A percentile compares a stretch with the other conserved stretches of the same genome.
Conservation (phyloP, 2,329 filamentous ascomycete species). For the Zasmidium citrigriseum region DNA sequence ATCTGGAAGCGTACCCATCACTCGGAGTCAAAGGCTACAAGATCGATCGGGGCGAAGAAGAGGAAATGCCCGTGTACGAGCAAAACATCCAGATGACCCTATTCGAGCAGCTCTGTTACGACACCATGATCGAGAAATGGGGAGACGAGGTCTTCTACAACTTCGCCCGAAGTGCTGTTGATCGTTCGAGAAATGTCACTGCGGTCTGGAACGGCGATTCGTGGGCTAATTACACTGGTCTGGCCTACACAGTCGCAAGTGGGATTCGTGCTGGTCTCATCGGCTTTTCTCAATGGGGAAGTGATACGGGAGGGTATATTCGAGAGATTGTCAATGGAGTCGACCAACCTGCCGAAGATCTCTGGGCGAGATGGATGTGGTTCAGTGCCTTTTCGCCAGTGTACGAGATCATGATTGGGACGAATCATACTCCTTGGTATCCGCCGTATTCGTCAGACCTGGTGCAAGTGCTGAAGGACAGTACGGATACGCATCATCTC, state of each 20-base stretch:
- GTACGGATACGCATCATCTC: constrained; percentile 34
- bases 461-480: constrained; percentile 34
- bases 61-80: constrained; percentile 40
- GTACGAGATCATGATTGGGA: too few relatives aligned
- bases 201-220: constrained; percentile 42
- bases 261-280: too few relatives aligned
- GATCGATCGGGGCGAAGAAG: constrained; percentile 42
- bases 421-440: too few relatives aligned
- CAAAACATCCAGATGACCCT: constrained; percentile 40
- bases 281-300: too few relatives aligned
- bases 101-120: constrained; percentile 36
- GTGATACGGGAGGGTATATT: too few relatives aligned
- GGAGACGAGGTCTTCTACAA: constrained; percentile 35
- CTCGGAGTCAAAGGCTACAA: constrained; percentile 41
- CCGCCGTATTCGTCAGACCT: constrained; percentile 33
- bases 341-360: too few relatives aligned
- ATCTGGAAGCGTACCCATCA: constrained; percentile 34
- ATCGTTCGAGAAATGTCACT: constrained; percentile 33
- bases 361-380: too few relatives aligned
- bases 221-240: constrained; percentile 36
- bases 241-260: too few relatives aligned
- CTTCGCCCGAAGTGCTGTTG: constrained; percentile 39
- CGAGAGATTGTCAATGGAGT: too few relatives aligned
- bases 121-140: constrained; percentile 36
- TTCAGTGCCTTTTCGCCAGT: too few relatives aligned